Evolutionary conservation across 2,329 filamentous ascomycete species (phyloP).

Genomic region (Pseudogymnoascus sp.): DNA sequence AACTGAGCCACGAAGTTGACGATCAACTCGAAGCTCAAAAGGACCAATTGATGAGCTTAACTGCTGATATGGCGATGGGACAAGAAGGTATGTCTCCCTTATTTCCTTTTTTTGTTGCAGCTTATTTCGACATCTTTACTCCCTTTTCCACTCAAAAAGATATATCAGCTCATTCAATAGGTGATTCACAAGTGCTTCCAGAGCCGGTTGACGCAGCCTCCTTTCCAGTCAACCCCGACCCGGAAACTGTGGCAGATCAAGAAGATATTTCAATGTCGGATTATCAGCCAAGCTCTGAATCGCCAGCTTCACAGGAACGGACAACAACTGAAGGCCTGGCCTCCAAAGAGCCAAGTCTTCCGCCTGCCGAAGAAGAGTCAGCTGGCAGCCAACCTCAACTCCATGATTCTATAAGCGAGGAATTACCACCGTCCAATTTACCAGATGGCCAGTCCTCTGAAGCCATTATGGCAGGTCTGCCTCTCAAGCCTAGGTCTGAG

Average conservation of each 20-base stretch:
- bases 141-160: background rate
- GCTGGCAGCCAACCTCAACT: background rate
- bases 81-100: conserved; percentile 9
- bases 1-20: conserved; percentile 27
- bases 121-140: background rate
- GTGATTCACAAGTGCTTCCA: conserved; percentile 7
- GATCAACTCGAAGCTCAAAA: conserved; percentile 27
- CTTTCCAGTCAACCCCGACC: background rate
- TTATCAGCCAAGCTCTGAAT: background rate
- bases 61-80: conserved; percentile 18
- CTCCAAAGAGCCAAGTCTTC: background rate
- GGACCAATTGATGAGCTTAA: conserved; percentile 25
- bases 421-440: background rate
- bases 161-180: conserved; percentile 18
- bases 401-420: background rate
- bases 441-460: background rate
- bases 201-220: background rate
- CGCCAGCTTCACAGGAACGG: background rate
- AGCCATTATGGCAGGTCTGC: background rate
- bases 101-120: background rate
- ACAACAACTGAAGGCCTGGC: background rate
- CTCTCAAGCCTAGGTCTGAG: background rate
- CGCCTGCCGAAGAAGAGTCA: background rate
- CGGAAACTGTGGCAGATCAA: background rate
- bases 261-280: background rate